phyloP scores from a whole-genome alignment of 2,329 filamentous ascomycete genomes.

The Didymella exigua region DNA sequence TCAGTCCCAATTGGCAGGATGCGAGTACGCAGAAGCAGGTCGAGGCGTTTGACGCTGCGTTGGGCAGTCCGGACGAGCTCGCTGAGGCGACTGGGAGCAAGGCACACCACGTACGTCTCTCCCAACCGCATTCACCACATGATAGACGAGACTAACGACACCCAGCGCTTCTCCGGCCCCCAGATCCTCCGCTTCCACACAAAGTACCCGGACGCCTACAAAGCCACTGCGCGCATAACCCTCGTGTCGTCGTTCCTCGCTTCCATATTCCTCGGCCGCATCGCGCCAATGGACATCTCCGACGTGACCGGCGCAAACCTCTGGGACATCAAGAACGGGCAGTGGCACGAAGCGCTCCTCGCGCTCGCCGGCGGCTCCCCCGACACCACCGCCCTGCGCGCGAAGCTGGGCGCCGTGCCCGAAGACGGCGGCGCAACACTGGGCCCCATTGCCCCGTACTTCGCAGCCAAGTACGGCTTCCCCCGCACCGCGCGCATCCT shows the following conservation, averaged over 20 bases:
- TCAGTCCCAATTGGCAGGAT: constrained; percentile 97
- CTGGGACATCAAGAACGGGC: constrained; percentile 80
- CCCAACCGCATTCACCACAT: no score
- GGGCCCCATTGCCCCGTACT: constrained; percentile 79
- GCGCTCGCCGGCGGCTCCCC: constrained; percentile 64
- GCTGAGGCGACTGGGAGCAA: constrained; percentile 86
- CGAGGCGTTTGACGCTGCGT: constrained; percentile 77
- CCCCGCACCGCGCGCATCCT: constrained; percentile 73
- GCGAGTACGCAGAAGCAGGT: constrained; percentile 92
- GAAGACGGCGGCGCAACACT: constrained; percentile 81
- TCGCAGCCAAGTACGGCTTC: constrained; percentile 79
- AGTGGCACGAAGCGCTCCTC: constrained; percentile 77
- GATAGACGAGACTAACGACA: constrained; percentile 8
- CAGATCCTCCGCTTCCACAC: constrained; percentile 89
- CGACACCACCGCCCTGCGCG: constrained; percentile 68
- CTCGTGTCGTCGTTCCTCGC: constrained; percentile 95
- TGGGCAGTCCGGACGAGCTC: constrained; percentile 71
- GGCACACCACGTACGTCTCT: constrained; percentile 81
- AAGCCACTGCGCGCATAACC: constrained; percentile 80
- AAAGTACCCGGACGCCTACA: constrained; percentile 81
- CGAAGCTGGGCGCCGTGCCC: constrained; percentile 80
- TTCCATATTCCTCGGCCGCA: constrained; percentile 80
- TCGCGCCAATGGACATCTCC: constrained; percentile 90
- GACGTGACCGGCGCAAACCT: constrained; percentile 97
- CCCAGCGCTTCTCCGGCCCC: constrained; percentile 92